Evolutionary conservation across 441 rosid genomes (phyloP), one percentile per base, ranked within the genome.

Genomic region (Hura crepitans): DNA sequence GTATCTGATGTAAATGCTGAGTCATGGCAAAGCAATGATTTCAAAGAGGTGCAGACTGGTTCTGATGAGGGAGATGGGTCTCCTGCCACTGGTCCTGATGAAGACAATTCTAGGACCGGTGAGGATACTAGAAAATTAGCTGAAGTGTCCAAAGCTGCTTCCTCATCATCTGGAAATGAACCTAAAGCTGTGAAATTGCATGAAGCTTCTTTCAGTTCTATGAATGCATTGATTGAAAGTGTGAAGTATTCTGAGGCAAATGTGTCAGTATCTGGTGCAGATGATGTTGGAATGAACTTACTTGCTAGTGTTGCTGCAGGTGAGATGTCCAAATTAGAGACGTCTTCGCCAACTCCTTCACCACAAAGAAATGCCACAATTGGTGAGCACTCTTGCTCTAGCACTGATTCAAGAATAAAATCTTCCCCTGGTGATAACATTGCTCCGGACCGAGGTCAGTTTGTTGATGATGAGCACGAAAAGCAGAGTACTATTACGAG

Each of bases 271-370:
- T 78, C 91, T n/a, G 81, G 72, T 75, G 89, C 82, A 18, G 99
- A 95, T 82, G 93, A 92, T 79, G 86, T 83, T 75, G 99, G 98
- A 65, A 92, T 95, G 93, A 88, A 95, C 78, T 83, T 92, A 74
- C 91, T 95, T 73, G 99, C 99, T 62, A 91, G 86, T 74, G 97
- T 92, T 66, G 98, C 98, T 78, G 86, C 97, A 72, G 96, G 89
- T 61, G 99, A 95, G 82, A 89, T 92, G 69, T 83, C 83, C 39
- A 92, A 85, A 74, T 81, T 93, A 30, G 86, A 85, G 64, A 69
- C 69, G 71, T 78, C 71, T 70, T 86, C 93, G 18, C 96, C 92
- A 22, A 66, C 72, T 37, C 71, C 68, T 68, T 88, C 97, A 72
- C 87, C 84, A 4, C 79, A 45, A 57, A 80, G 86, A 80, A 80